Percentiles rank a stretch among this genome's conserved stretches.
Evolutionary conservation across 23 red algal species (phyloP).

Genomic region (Gracilaria caudata): DNA sequence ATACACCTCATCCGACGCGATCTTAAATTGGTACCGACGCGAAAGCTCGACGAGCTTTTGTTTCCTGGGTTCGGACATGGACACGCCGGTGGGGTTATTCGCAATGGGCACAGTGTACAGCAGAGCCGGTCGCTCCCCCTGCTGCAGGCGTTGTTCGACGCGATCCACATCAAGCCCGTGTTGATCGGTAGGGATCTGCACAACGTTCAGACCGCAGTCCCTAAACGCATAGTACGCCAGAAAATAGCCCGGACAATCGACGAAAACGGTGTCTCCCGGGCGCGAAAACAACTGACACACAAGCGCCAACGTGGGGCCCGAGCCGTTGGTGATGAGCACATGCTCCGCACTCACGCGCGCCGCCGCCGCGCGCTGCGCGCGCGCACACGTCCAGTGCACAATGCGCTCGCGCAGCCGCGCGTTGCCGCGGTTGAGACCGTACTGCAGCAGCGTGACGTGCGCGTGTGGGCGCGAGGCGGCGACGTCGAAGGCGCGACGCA

Average conservation of each 20-base stretch:
- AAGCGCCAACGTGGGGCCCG: slow-evolving; percentile 59
- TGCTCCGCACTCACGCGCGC: slow-evolving; percentile 21
- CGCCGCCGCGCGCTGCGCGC: neutral
- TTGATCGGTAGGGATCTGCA: slow-evolving; percentile 65
- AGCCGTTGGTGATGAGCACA: slow-evolving; percentile 85
- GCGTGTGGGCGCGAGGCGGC: slow-evolving; percentile 26
- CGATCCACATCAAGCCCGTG: slow-evolving; percentile 78
- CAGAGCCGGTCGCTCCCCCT: slow-evolving; percentile 46
- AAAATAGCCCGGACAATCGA: slow-evolving; percentile 83
- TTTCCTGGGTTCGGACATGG: slow-evolving; percentile 71
- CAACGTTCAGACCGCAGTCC: slow-evolving; percentile 63
- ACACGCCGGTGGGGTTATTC: slow-evolving; percentile 78
- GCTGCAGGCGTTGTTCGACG: slow-evolving; percentile 16
- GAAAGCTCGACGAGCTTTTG: slow-evolving; percentile 69
- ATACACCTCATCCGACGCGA: slow-evolving; percentile 89
- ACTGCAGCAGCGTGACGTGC: slow-evolving; percentile 65
- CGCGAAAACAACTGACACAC: slow-evolving; percentile 50
- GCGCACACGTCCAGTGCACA: neutral
- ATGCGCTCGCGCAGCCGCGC: slow-evolving; percentile 5
- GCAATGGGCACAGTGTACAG: slow-evolving; percentile 90
- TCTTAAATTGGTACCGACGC: slow-evolving; percentile 82
- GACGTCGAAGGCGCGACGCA: slow-evolving; percentile 33
- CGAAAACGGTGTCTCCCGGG: slow-evolving; percentile 61
- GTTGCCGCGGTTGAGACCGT: slow-evolving; percentile 61
- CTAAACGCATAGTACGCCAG: slow-evolving; percentile 75